phyloP scores from a whole-genome alignment of 306 rosid species.

The Castanopsis chinensis region DNA sequence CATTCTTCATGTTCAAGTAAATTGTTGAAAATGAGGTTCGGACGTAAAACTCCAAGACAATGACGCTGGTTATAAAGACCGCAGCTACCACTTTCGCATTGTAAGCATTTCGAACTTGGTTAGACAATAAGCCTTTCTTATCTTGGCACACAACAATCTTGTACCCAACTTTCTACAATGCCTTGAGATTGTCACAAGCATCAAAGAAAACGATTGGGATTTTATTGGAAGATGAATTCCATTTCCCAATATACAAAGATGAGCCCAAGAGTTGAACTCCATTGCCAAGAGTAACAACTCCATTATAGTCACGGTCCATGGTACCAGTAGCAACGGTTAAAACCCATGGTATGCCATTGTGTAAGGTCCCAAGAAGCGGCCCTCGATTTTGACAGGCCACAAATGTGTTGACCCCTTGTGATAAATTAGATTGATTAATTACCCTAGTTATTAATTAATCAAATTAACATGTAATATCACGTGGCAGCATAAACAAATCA shows the following conservation, averaged over 20 bases:
- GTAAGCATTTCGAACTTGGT: constrained; percentile 17
- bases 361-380: constrained; percentile 31
- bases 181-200: constrained; percentile 25
- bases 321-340: constrained; percentile 61
- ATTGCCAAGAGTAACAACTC: constrained; percentile 40
- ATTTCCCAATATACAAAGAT: constrained; percentile 42
- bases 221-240: constrained; percentile 22
- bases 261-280: constrained; percentile 38
- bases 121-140: neutral
- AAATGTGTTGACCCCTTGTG: too few species aligned
- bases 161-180: constrained; percentile 26
- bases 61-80: constrained; percentile 49
- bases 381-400: too few species aligned
- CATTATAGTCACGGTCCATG: constrained; percentile 50
- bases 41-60: constrained; percentile 9
- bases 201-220: constrained; percentile 48
- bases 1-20: constrained; percentile 19
- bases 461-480: too few species aligned
- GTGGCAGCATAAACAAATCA: too few species aligned
- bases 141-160: constrained; percentile 65
- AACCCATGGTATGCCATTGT: constrained; percentile 79
- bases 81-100: constrained; percentile 35
- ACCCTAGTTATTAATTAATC: too few species aligned
- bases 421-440: too few species aligned
- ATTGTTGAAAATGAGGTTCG: constrained; percentile 28